These are phyloP conservation scores for Mycocentrospora acerina DNA, from an alignment of 2,329 filamentous ascomycete genomes.

Conservation along the genomic window DNA sequence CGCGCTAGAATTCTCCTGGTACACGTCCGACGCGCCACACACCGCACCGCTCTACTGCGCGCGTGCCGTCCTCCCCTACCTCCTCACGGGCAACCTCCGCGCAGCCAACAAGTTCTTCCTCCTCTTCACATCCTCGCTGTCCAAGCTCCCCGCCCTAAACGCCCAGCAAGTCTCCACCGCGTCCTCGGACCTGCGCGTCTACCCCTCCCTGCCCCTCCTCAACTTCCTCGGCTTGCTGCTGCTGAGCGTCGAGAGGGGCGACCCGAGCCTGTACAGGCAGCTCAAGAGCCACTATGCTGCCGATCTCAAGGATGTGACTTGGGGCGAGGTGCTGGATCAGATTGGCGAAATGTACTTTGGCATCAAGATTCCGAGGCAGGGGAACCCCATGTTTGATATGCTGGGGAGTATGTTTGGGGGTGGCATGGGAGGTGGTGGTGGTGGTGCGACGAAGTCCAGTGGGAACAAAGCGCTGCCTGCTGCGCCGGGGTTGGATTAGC, in stretches of 20 bases:
- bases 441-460: slow-evolving; percentile 50
- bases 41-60: slow-evolving; percentile 84
- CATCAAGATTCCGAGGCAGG: slow-evolving; percentile 83
- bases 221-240: slow-evolving; percentile 90
- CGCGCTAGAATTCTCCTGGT: slow-evolving; percentile 90
- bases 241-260: slow-evolving; percentile 77
- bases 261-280: slow-evolving; percentile 76
- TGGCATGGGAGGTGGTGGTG: slow-evolving; percentile 54
- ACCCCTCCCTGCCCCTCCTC: slow-evolving; percentile 87
- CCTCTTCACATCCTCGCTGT: slow-evolving; percentile 70
- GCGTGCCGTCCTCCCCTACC: slow-evolving; percentile 85
- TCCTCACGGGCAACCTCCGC: slow-evolving; percentile 85
- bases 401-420: slow-evolving; percentile 94
- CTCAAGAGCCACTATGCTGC: slow-evolving; percentile 77
- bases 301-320: slow-evolving; percentile 76
- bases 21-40: slow-evolving; percentile 82
- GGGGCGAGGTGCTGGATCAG: slow-evolving; percentile 78
- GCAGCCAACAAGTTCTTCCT: slow-evolving; percentile 82
- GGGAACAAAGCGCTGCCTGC: slow-evolving; percentile 28
- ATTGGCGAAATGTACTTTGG: slow-evolving; percentile 97
- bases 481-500: slow-evolving; percentile 37
- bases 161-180: slow-evolving; percentile 79
- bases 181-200: slow-evolving; percentile 74
- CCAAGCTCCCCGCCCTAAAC: slow-evolving; percentile 63
- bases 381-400: slow-evolving; percentile 95